These are phyloP conservation scores for Malassezia globosa DNA, from an alignment of 1,284 basidiomycete genomes.

Conservation along the genomic window DNA sequence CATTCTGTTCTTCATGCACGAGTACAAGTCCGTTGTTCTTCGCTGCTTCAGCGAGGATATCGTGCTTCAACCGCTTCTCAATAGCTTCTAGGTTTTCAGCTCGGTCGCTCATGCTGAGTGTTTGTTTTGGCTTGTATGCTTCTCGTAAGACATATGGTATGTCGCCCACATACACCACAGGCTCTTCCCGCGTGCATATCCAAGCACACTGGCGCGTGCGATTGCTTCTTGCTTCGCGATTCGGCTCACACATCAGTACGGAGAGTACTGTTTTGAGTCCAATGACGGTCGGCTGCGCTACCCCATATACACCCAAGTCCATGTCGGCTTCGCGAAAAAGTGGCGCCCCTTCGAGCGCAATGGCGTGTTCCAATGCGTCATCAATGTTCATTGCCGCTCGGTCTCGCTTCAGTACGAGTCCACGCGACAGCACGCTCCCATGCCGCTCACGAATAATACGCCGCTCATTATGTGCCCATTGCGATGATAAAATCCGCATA, in stretches of 20 bases:
- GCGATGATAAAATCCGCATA: slow-evolving; percentile 1
- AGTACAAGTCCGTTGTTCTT: slow-evolving; percentile 81
- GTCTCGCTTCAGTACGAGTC: slow-evolving; percentile 79
- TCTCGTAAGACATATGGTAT: slow-evolving; percentile 92
- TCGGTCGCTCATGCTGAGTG: slow-evolving; percentile 73
- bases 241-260: slow-evolving; percentile 54
- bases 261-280: slow-evolving; percentile 85
- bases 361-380: slow-evolving; percentile 7
- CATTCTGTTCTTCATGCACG: slow-evolving; percentile 73
- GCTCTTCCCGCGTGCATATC: slow-evolving; percentile 60
- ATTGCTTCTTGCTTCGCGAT: neutral
- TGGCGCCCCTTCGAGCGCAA: slow-evolving; percentile 79
- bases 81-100: slow-evolving; percentile 92
- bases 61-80: slow-evolving; percentile 70
- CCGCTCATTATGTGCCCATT: slow-evolving; percentile 20
- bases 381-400: slow-evolving; percentile 16
- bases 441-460: slow-evolving; percentile 69
- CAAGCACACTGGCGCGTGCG: slow-evolving; percentile 47
- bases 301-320: slow-evolving; percentile 48
- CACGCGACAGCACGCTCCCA: slow-evolving; percentile 77
- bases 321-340: slow-evolving; percentile 68
- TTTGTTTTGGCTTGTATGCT: slow-evolving; percentile 68
- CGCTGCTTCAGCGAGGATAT: slow-evolving; percentile 78
- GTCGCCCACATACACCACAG: slow-evolving; percentile 89
- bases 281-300: slow-evolving; percentile 82